Percentiles rank a stretch among this genome's conserved stretches.
Conservation (phyloP, 768 basidiomycete genomes). For the Mycena epipterygia region DNA sequence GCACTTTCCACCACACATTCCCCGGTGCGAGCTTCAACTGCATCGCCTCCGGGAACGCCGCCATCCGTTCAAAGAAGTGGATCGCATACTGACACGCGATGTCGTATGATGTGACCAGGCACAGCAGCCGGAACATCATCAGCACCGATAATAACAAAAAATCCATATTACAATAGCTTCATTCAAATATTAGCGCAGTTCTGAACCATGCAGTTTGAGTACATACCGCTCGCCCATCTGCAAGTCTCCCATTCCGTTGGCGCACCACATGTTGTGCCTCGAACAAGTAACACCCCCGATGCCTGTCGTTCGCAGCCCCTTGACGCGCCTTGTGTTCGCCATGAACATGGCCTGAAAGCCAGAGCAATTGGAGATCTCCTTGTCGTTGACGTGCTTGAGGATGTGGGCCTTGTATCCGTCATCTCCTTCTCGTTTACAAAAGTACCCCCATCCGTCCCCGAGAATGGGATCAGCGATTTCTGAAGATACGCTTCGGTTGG, state of each 20-base stretch:
- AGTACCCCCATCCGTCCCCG: conserved; percentile 5
- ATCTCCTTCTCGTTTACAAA: conserved; percentile 4
- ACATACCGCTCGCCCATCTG: too few species aligned
- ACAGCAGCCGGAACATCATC: not conserved
- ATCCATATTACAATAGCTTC: conserved; percentile 38
- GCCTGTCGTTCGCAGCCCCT: conserved; percentile 18
- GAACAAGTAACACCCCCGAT: not conserved
- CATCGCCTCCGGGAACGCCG: not conserved
- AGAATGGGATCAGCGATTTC: conserved; percentile 8
- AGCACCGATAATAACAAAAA: not conserved
- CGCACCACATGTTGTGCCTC: conserved; percentile 27
- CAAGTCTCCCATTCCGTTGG: conserved; percentile 27
- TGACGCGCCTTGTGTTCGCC: not conserved
- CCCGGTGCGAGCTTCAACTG: not conserved
- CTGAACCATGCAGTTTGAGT: too few species aligned
- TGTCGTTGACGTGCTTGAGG: not conserved
- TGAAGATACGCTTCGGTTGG: conserved; percentile 1
- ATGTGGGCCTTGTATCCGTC: conserved; percentile 17
- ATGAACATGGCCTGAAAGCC: conserved; percentile 16
- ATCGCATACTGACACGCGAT: conserved; percentile 22
- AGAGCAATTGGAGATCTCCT: conserved; percentile 19
- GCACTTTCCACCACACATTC: conserved; percentile 26
- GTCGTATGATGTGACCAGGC: conserved; percentile 22
- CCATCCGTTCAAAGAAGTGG: not conserved
- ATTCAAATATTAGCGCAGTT: too few species aligned